These are phyloP conservation scores for Botrytis hyacinthi DNA, from an alignment of 2,329 filamentous ascomycete genomes.

Conservation along the genomic window DNA sequence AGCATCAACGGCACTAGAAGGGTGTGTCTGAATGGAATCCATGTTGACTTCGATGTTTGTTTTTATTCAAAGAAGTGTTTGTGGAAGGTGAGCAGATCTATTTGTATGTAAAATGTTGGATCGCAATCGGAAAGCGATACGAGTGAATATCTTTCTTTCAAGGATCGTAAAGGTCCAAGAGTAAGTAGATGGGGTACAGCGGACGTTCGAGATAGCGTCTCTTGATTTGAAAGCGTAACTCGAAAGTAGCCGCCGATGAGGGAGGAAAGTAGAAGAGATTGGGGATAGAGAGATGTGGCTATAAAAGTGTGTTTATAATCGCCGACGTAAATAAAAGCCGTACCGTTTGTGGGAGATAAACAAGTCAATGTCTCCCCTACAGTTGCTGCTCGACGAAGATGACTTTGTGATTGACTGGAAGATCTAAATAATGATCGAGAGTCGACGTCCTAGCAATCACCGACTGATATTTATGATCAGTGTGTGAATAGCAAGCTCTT, in stretches of 20 bases:
- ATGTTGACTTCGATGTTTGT: constrained; percentile 49
- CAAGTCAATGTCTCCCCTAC: constrained; percentile 97
- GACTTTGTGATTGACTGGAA: constrained; percentile 1
- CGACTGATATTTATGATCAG: constrained; percentile 10
- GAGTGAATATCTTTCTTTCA: neutral
- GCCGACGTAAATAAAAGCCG: constrained; percentile 29
- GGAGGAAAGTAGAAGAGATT: constrained; percentile 6
- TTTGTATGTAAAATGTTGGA: constrained; percentile 33
- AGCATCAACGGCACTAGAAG: constrained; percentile 85
- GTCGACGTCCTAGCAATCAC: neutral
- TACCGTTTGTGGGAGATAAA: constrained; percentile 86
- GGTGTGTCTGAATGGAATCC: constrained; percentile 90
- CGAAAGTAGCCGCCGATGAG: constrained; percentile 19
- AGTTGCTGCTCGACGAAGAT: constrained; percentile 45
- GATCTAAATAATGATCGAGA: neutral
- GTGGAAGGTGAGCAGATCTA: constrained; percentile 33
- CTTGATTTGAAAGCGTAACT: constrained; percentile 20
- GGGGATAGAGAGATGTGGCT: constrained; percentile 15
- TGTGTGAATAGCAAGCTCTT: neutral
- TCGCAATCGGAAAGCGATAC: constrained; percentile 17
- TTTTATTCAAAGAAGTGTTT: constrained; percentile 23
- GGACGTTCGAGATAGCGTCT: constrained; percentile 21
- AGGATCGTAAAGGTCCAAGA: neutral
- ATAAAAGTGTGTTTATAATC: constrained; percentile 19
- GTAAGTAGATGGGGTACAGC: neutral